Evolutionary conservation across 805 yeast species (phyloP).

Genomic region (Pichia membranifaciens): DNA sequence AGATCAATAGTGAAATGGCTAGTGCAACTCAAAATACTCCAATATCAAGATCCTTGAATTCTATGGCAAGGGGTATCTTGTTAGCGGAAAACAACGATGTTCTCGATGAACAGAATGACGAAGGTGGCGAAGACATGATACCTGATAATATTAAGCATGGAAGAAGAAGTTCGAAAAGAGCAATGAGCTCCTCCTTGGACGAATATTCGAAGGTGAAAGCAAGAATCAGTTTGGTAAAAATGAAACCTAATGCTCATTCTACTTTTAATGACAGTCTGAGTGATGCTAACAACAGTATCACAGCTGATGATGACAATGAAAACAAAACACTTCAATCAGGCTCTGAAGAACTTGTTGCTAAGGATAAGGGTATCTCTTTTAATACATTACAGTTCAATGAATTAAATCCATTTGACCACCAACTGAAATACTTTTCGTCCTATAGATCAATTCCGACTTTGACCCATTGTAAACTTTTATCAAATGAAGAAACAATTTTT

Average conservation of each 20-base stretch:
- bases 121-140: not conserved
- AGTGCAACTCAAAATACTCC: not conserved
- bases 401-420: constrained; percentile 20
- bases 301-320: not conserved
- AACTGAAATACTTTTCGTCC: constrained; percentile 17
- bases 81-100: not conserved
- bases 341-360: not conserved
- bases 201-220: constrained; percentile 26
- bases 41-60: not conserved
- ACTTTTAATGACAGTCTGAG: not conserved
- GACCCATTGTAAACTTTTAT: constrained; percentile 19
- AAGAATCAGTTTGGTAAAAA: constrained; percentile 15
- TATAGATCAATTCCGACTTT: constrained; percentile 16
- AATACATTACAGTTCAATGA: not conserved
- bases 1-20: not conserved
- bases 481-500: constrained; percentile 23
- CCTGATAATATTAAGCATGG: not conserved
- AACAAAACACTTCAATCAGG: not conserved
- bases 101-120: constrained; percentile 2
- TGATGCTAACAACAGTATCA: not conserved
- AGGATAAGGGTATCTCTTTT: not conserved
- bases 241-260: not conserved
- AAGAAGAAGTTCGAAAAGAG: constrained; percentile 23
- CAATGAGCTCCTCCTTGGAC: constrained; percentile 27
- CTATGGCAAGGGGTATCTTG: not conserved